Percentiles rank a stretch among this genome's conserved stretches.
Evolutionary conservation across 106 monocot species (phyloP).

Genomic region (Alisma plantagoaquatica): DNA sequence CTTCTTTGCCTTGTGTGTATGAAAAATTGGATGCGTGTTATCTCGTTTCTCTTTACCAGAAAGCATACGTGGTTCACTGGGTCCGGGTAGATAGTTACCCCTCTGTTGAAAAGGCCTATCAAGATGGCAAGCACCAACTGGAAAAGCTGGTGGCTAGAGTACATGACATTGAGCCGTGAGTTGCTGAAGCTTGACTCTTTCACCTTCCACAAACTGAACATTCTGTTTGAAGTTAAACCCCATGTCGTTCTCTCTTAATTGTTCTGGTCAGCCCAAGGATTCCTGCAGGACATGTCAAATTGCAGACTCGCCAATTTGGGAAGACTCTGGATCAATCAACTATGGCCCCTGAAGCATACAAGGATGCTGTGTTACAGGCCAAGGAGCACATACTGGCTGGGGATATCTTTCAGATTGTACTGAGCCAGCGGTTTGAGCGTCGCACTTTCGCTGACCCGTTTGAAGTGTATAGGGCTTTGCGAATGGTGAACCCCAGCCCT

Average conservation of each 20-base stretch:
- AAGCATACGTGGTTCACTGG: conserved; percentile 93
- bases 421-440: conserved; percentile 94
- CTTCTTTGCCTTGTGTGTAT: too few relatives aligned
- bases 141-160: conserved; percentile 52
- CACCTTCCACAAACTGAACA: too few relatives aligned
- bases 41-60: conserved; percentile 29
- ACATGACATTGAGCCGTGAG: conserved; percentile 69
- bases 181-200: conserved; percentile 6
- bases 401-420: conserved; percentile 96
- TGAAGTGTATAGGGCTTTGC: conserved; percentile 89
- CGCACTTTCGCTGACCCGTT: conserved; percentile 91
- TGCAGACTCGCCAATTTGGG: conserved; percentile 52
- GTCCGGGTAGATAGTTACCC: conserved; percentile 54
- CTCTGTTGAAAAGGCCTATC: conserved; percentile 73
- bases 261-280: conserved; percentile 33
- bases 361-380: conserved; percentile 66
- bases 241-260: too few relatives aligned
- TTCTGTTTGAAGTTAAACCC: too few relatives aligned
- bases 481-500: conserved; percentile 96
- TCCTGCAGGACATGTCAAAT: conserved; percentile 57
- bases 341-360: conserved; percentile 81
- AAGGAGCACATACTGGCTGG: conserved; percentile 95
- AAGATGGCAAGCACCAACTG: conserved; percentile 53
- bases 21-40: too few relatives aligned
- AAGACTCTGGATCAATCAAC: conserved; percentile 45